Percentiles rank a stretch among this genome's conserved stretches.
Conservation (phyloP, 805 yeast species). For the Wickerhamomyces mucosus region DNA sequence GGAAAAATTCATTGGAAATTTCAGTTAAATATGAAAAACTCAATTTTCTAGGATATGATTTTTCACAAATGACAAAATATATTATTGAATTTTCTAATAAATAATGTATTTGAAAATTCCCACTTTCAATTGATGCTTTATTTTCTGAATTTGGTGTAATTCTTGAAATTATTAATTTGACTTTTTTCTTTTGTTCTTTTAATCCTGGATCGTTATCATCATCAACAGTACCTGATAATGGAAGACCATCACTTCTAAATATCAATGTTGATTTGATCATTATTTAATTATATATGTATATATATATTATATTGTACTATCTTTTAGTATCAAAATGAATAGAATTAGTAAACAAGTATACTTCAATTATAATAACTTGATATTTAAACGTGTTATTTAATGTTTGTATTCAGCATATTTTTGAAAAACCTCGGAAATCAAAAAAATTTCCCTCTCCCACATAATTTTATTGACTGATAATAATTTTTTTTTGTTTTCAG, state of each 20-base stretch:
- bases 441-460: too few relatives aligned
- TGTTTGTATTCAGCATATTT: too few relatives aligned
- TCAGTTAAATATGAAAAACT: constrained; percentile 85
- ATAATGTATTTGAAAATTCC: constrained; percentile 66
- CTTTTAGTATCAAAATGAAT: neutral
- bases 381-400: too few relatives aligned
- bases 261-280: constrained; percentile 62
- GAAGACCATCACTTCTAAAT: constrained; percentile 68
- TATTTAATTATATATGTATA: too few relatives aligned
- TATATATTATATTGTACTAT: neutral
- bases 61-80: constrained; percentile 71
- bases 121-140: constrained; percentile 78
- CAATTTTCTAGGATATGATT: constrained; percentile 75
- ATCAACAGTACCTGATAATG: constrained; percentile 86
- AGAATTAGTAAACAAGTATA: too few relatives aligned
- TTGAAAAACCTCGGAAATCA: too few relatives aligned
- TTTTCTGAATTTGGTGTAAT: constrained; percentile 74
- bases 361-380: too few relatives aligned
- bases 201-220: constrained; percentile 57
- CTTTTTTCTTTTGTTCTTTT: constrained; percentile 72
- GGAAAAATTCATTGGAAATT: constrained; percentile 70
- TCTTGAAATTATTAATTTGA: constrained; percentile 66
- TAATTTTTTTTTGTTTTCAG: too few relatives aligned
- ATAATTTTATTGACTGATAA: too few relatives aligned
- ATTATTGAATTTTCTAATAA: constrained; percentile 54